Conservation (phyloP, 2,329 filamentous ascomycete genomes). For the Stenocarpella maydis region DNA sequence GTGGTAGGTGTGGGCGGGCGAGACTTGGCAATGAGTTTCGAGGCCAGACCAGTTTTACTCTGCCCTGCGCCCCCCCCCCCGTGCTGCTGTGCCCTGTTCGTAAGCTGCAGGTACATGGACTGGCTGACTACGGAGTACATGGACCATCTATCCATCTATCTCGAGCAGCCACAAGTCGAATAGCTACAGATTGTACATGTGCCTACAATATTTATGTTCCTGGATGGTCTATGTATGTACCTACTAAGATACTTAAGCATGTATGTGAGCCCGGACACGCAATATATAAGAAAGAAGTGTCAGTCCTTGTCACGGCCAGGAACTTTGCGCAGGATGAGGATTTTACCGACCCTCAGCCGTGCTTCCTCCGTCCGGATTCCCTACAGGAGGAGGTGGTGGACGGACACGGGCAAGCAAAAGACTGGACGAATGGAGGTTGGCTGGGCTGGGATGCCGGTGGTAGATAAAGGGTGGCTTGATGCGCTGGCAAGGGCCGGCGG, state of each 20-base stretch:
- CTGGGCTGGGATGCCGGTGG: constrained; percentile 41
- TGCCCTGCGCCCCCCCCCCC: background rate
- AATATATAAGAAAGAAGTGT: too few species aligned
- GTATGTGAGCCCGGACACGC: too few species aligned
- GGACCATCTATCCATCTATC: background rate
- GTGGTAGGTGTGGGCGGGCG: background rate
- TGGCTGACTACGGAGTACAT: constrained; percentile 1
- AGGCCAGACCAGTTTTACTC: constrained; percentile 4
- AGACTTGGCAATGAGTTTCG: background rate
- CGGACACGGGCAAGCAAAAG: background rate
- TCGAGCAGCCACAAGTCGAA: too few species aligned
- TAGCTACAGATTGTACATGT: background rate
- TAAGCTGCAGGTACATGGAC: constrained; percentile 26
- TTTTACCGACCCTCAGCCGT: constrained; percentile 2
- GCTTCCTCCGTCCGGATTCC: constrained; percentile 12
- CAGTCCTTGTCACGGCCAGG: background rate
- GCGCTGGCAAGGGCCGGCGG: constrained; percentile 41
- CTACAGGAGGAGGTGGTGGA: background rate
- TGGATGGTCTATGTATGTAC: background rate
- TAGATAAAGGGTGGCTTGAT: constrained; percentile 41
- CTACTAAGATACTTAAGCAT: too few species aligned
- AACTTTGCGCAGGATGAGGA: background rate
- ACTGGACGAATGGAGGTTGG: background rate
- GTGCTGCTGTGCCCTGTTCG: background rate
- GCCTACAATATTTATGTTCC: background rate